Base-by-base conservation (phyloP, 2,329 filamentous ascomycete species). In the Colletotrichum shisoi region DNA sequence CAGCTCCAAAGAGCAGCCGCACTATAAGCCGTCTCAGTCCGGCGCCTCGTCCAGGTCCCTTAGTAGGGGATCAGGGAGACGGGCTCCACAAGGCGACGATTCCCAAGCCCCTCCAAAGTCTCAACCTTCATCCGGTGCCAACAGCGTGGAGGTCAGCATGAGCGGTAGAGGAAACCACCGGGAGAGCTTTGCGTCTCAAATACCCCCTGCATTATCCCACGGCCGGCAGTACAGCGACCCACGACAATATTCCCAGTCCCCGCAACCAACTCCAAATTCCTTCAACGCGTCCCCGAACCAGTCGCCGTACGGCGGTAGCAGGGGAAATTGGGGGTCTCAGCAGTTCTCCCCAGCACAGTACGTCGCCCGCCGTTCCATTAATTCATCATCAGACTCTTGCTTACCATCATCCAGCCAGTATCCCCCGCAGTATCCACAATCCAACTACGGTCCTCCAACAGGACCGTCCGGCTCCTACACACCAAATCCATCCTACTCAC, bases 221-320 rank as follows among this genome's bases (percentile, higher is more conserved):
- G 76, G 76, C 62, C 74, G 75, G 49, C 75, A 76, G 67, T 78
- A 75, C 63, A 76, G 75, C 34, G 70, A 71, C 46, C 62, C 75
- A 24, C 77, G 80, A 45, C 81, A 83, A 62, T 86, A 85, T 71
- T 82, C 83, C 27, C 83, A 85, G 53, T 88, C 87, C n/a, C 85
- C 88, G 45, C 83, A 85, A 61, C 85, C 81, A 70, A 81, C 82
- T 24, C 83, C 86, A 21, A 83, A 79, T 58, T 83, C 82, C 57
- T 82, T 84, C 71, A 84, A 83, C 34, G 66, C 51, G 52, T 89
- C 88, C 19, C 87, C 89, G n/a, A 84, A 84, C 67, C 84, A 85
- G 49, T 89, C 88, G 45, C 87, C 88, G 15, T 87, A 89, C 73
- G 81, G 81, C 44, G 79, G 79, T 69, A 81, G 81, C 56, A 81